Conservation (phyloP, 1,284 basidiomycete genomes). For the Cryptococcus hybrid region DNA sequence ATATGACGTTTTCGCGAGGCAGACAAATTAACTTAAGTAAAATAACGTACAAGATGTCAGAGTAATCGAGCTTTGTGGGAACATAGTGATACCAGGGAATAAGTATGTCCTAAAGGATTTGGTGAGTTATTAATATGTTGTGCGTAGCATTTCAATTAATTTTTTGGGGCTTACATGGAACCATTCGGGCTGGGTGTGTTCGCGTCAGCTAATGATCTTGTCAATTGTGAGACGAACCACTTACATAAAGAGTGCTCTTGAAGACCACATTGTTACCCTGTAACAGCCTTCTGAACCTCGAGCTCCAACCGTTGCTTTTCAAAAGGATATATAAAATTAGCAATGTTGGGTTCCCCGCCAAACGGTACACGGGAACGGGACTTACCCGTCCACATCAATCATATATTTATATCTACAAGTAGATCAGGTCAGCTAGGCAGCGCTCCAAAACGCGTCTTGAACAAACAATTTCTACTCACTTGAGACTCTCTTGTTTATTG, state of each 20-base stretch:
- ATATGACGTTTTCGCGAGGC: too few relatives aligned
- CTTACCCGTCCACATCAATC: conserved; percentile 50
- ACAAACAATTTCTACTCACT: too few relatives aligned
- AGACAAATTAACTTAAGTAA: neutral
- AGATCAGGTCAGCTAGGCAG: too few relatives aligned
- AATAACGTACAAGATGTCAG: conserved; percentile 42
- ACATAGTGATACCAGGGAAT: conserved; percentile 50
- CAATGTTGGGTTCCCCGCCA: conserved; percentile 1
- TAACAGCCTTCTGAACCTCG: conserved; percentile 45
- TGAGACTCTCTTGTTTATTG: too few relatives aligned
- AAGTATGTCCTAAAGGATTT: conserved; percentile 22
- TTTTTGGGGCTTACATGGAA: conserved; percentile 19
- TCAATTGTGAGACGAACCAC: conserved; percentile 11
- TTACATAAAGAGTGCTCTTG: conserved; percentile 43
- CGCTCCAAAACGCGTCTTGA: too few relatives aligned
- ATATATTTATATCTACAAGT: conserved; percentile 1
- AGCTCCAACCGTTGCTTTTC: conserved; percentile 49
- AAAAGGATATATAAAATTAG: neutral
- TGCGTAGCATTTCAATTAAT: neutral
- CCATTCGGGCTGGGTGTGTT: conserved; percentile 29
- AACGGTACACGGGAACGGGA: too few relatives aligned
- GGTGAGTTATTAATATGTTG: neutral
- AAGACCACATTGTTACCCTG: conserved; percentile 38
- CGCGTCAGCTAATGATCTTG: neutral
- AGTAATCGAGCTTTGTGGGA: conserved; percentile 46